Evolutionary conservation across 805 yeast species (phyloP).

Genomic region (Saccharomycopsis oosterbeekiorum): DNA sequence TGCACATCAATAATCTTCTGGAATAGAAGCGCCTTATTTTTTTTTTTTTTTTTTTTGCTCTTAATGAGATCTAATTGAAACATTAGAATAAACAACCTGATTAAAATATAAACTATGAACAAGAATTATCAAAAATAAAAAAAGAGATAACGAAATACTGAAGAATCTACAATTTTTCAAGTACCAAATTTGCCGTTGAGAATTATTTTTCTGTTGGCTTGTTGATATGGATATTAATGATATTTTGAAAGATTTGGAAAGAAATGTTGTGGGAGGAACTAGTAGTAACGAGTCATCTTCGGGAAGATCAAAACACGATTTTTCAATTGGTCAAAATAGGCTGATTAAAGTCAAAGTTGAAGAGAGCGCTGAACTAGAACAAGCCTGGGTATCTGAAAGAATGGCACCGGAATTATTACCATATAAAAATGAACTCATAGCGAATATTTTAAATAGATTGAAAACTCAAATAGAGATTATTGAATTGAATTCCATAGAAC

Average conservation of each 20-base stretch:
- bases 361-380: conserved; percentile 38
- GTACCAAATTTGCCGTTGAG: too few relatives aligned
- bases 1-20: too few relatives aligned
- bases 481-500: conserved; percentile 68
- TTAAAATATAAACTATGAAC: too few relatives aligned
- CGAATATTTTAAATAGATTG: conserved; percentile 46
- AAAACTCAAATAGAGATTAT: conserved; percentile 66
- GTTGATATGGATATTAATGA: conserved; percentile 52
- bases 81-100: too few relatives aligned
- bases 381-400: conserved; percentile 76
- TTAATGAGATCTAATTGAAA: too few relatives aligned
- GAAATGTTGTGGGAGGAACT: conserved; percentile 23
- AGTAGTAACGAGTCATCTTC: conserved; percentile 21
- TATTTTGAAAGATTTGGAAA: conserved; percentile 57
- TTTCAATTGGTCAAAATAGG: conserved; percentile 2
- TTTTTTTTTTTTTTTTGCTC: too few relatives aligned
- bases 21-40: too few relatives aligned
- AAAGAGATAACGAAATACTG: too few relatives aligned
- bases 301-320: conserved; percentile 16
- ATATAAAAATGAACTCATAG: conserved; percentile 53
- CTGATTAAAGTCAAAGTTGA: conserved; percentile 22
- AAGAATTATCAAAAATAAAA: too few relatives aligned
- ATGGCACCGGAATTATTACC: conserved; percentile 80
- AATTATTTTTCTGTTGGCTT: too few relatives aligned
- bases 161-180: too few relatives aligned